Conservation (phyloP, 768 basidiomycete species). For the Sistotremastrum niveocremeum region DNA sequence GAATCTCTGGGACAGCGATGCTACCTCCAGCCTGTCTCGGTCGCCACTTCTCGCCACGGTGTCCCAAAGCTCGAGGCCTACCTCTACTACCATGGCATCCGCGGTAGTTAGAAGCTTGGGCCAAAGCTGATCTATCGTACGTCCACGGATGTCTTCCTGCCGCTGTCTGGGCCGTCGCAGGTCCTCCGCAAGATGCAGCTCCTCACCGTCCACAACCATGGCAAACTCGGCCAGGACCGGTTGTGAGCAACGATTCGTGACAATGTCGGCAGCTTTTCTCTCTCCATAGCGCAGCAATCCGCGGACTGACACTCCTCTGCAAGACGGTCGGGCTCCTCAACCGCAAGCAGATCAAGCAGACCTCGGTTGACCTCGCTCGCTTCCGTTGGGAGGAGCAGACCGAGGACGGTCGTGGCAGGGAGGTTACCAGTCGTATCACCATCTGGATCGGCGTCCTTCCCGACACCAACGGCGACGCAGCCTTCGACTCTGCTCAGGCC, state of each 20-base stretch:
- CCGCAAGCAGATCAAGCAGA: slow-evolving; percentile 10
- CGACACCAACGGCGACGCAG: slow-evolving; percentile 15
- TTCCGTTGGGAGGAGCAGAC: slow-evolving; percentile 16
- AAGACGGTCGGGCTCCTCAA: slow-evolving; percentile 20
- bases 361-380: slow-evolving; percentile 19
- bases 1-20: slow-evolving; percentile 1
- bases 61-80: slow-evolving; percentile 16
- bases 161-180: slow-evolving; percentile 18
- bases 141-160: slow-evolving; percentile 18
- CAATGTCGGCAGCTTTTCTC: slow-evolving; percentile 19
- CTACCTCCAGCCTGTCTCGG: slow-evolving; percentile 3
- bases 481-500: slow-evolving; percentile 17
- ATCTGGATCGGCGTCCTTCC: slow-evolving; percentile 28
- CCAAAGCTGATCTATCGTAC: slow-evolving; percentile 25
- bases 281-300: slow-evolving; percentile 15
- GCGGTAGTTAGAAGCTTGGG: slow-evolving; percentile 14
- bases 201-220: slow-evolving; percentile 15
- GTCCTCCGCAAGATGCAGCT: slow-evolving; percentile 18
- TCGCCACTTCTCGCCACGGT: slow-evolving; percentile 8
- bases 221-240: slow-evolving; percentile 16
- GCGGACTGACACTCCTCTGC: slow-evolving; percentile 17
- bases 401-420: slow-evolving; percentile 9
- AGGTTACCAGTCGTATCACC: no score
- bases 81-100: slow-evolving; percentile 21
- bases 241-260: slow-evolving; percentile 20